phyloP scores from a whole-genome alignment of 441 rosid genomes.

The Monsonia emarginata region DNA sequence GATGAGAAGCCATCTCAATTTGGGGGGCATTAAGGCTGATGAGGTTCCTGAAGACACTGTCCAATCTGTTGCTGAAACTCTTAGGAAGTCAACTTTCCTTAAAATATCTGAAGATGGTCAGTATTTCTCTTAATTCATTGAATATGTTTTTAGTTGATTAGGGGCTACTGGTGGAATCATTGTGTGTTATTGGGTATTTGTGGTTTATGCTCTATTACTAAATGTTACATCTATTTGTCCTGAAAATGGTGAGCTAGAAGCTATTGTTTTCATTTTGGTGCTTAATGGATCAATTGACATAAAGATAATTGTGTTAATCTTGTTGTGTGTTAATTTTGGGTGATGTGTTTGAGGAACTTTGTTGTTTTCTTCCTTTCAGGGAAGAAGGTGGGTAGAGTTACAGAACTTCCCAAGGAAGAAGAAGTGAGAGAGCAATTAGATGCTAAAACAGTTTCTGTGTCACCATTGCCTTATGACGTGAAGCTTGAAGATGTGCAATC shows the following conservation, averaged over 20 bases:
- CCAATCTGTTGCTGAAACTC: slow-evolving; percentile 29
- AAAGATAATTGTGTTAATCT: neutral
- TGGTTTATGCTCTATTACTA: neutral
- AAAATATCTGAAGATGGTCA: slow-evolving; percentile 41
- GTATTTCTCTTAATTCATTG: neutral
- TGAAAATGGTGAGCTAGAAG: too few species aligned
- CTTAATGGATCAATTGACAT: neutral
- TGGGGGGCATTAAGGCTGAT: slow-evolving; percentile 27
- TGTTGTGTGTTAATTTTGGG: neutral
- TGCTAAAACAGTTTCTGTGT: slow-evolving; percentile 37
- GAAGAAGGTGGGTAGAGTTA: slow-evolving; percentile 33
- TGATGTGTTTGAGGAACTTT: neutral
- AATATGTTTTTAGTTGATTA: neutral
- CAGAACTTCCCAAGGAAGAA: slow-evolving; percentile 30
- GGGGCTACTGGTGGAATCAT: neutral
- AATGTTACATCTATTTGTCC: too few species aligned
- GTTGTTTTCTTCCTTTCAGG: slow-evolving; percentile 16
- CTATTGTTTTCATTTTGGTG: neutral
- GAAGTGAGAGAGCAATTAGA: slow-evolving; percentile 40
- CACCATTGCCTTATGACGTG: slow-evolving; percentile 38
- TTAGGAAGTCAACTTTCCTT: slow-evolving; percentile 32
- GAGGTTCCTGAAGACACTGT: slow-evolving; percentile 27
- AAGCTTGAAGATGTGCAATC: slow-evolving; percentile 38
- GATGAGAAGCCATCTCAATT: slow-evolving; percentile 35
- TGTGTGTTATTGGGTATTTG: neutral